A percentile compares a stretch with the other conserved stretches of the same genome.
Evolutionary conservation across 2,329 filamentous ascomycete genomes (phyloP).

Genomic region (Talaromyces sp.): DNA sequence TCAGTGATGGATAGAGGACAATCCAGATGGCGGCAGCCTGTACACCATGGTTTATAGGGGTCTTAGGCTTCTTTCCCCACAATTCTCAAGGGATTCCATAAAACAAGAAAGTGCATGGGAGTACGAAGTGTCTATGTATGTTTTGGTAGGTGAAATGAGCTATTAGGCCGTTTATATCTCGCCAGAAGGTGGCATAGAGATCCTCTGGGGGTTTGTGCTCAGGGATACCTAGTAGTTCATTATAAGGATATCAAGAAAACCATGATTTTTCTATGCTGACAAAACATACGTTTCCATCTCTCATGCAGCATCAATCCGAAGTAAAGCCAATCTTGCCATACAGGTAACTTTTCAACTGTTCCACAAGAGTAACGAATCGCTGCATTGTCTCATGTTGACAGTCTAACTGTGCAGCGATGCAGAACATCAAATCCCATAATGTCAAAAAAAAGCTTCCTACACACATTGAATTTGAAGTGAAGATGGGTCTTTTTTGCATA

Average conservation of each 20-base stretch:
- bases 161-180: slow-evolving; percentile 1
- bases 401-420: slow-evolving; percentile 1
- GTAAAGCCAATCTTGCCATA: slow-evolving; percentile 3
- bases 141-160: slow-evolving; percentile 1
- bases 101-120: slow-evolving; percentile 1
- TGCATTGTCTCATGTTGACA: slow-evolving; percentile 3
- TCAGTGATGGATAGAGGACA: slow-evolving; percentile 2
- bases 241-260: background rate
- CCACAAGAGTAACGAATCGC: background rate
- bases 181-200: background rate
- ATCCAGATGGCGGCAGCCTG: slow-evolving; percentile 2
- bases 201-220: background rate
- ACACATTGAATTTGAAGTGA: too few species aligned
- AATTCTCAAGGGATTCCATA: background rate
- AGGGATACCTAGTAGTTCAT: slow-evolving; percentile 1
- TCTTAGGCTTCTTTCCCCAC: background rate
- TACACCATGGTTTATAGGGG: slow-evolving; percentile 3
- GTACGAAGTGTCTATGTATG: background rate
- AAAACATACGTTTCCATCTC: slow-evolving; percentile 1
- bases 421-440: slow-evolving; percentile 2
- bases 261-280: background rate
- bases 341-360: background rate
- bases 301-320: slow-evolving; percentile 2
- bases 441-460: slow-evolving; percentile 1
- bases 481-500: too few species aligned